Base-by-base conservation (phyloP, 1,284 basidiomycete genomes). In the Irpex sp. region DNA sequence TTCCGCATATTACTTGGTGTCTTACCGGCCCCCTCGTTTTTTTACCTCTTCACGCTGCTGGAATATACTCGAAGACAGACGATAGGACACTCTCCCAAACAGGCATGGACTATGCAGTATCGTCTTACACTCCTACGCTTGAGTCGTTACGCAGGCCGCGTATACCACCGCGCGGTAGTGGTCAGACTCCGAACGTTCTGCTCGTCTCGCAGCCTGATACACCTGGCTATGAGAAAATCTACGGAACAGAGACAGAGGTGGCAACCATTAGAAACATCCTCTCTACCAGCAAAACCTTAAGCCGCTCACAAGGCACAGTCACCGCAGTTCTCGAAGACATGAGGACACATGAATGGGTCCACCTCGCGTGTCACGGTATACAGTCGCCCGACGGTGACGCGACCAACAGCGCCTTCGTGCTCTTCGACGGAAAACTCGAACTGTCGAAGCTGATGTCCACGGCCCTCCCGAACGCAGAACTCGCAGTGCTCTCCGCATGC, bases 331-430 rank as follows among this genome's bases (percentile, higher is more conserved):
- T 61, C 21, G 49, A 50, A 17, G 60, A 58, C 17, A 57, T 68
- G 37, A 21, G 59, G 21, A 33, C 61, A 9, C 58, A 59, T 50
- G 59, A 58, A 5, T 67, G 68, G 65, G 58, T 70, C 21, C 68
- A 69, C 63, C 37, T 68, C 57, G 68, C 66, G 15, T 69, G 68
- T 57, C 67, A 68, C 51, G 68, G 66, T 5, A 31, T 58, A 19
- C 67, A 68, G 43, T 60, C 67, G 36, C 17, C 49, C 13, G 31
- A 33, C 31, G 21, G 35, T 3, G 39, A 62, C 56, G 58, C 66
- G 17, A 54, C 54, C 50, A 50, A 63, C 15, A 67, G 64, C 62
- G 65, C 57, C 5, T 64, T 70, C 59, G 46, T 55, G 15, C 61
- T 71, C 57, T 55, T 60, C 39, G 57, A 65, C 31, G 64, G 60